phyloP scores from a whole-genome alignment of 257 asterid genomes.

The Osmanthus fragrans region DNA sequence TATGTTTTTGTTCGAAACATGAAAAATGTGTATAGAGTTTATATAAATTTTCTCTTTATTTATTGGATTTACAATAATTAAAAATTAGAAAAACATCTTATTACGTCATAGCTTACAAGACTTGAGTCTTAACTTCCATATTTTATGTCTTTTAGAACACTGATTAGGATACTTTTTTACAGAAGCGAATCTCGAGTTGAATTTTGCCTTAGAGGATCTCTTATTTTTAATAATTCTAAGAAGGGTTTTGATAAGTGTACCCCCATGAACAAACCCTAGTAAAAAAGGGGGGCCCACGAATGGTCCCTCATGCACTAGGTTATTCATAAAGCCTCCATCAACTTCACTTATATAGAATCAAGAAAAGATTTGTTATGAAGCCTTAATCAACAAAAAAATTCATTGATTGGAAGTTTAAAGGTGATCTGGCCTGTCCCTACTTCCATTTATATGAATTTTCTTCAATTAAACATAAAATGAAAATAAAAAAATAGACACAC shows the following conservation, averaged over 20 bases:
- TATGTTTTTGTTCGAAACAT: too few species aligned
- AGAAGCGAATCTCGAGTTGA: background rate
- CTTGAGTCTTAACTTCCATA: too few species aligned
- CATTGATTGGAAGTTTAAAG: slow-evolving; percentile 28
- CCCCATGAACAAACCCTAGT: too few species aligned
- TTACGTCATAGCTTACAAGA: too few species aligned
- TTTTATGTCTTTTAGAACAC: background rate
- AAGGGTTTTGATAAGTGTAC: background rate
- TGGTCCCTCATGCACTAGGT: slow-evolving; percentile 18
- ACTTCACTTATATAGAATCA: slow-evolving; percentile 25
- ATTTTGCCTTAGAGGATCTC: background rate
- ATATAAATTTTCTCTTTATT: too few species aligned
- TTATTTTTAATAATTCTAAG: background rate
- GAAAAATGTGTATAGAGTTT: too few species aligned
- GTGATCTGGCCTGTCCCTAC: slow-evolving; percentile 17
- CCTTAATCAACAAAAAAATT: slow-evolving; percentile 23
- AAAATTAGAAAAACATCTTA: too few species aligned
- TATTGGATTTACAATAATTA: too few species aligned
- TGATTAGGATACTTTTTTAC: background rate
- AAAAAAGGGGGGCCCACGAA: background rate
- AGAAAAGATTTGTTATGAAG: slow-evolving; percentile 31
- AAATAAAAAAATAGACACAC: background rate
- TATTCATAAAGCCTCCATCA: slow-evolving; percentile 21
- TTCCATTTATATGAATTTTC: slow-evolving; percentile 15
- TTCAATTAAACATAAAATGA: background rate